These are phyloP conservation scores for Setaria viridis DNA, from an alignment of 202 grass and related monocot species.

Conservation along the genomic window DNA sequence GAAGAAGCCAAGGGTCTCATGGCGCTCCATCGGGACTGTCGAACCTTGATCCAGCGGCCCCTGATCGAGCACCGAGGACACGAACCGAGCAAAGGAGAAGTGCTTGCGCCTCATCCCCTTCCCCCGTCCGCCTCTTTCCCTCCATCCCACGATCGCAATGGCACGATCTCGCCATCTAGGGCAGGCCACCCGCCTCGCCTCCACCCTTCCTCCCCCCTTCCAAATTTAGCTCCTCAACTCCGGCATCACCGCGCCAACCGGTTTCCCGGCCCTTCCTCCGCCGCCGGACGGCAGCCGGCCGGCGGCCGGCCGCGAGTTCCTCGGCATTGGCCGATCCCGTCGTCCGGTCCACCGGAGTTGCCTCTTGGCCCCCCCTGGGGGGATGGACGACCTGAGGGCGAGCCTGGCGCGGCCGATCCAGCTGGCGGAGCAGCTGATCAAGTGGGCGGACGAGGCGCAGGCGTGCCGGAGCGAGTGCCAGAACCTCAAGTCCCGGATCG, in stretches of 20 bases:
- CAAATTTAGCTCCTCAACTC: constrained; percentile 39
- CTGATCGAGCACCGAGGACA: background rate
- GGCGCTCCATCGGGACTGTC: background rate
- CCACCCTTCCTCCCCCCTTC: constrained; percentile 5
- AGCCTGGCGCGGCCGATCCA: constrained; percentile 92
- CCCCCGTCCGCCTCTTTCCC: background rate
- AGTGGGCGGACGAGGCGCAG: constrained; percentile 80
- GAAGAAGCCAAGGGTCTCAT: background rate
- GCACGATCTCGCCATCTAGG: constrained; percentile 12
- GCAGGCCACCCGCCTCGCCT: background rate
- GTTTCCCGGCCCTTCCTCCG: background rate
- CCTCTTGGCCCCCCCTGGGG: background rate
- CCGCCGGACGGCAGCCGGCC: constrained; percentile 40
- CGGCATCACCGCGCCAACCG: background rate
- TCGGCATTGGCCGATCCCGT: background rate
- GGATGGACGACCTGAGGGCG: constrained; percentile 71
- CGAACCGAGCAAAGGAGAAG: background rate
- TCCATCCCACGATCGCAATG: background rate
- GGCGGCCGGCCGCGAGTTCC: background rate
- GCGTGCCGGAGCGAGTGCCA: constrained; percentile 76
- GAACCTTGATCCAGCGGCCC: background rate
- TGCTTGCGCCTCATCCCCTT: constrained; percentile 1
- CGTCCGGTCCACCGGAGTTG: background rate
- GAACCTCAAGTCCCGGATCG: constrained; percentile 73
- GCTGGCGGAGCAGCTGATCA: constrained; percentile 92